A percentile compares a stretch with the other conserved stretches of the same genome.
Evolutionary conservation across 495 filamentous ascomycete species (phyloP).

Genomic region (Staphylotrichum longicolle): DNA sequence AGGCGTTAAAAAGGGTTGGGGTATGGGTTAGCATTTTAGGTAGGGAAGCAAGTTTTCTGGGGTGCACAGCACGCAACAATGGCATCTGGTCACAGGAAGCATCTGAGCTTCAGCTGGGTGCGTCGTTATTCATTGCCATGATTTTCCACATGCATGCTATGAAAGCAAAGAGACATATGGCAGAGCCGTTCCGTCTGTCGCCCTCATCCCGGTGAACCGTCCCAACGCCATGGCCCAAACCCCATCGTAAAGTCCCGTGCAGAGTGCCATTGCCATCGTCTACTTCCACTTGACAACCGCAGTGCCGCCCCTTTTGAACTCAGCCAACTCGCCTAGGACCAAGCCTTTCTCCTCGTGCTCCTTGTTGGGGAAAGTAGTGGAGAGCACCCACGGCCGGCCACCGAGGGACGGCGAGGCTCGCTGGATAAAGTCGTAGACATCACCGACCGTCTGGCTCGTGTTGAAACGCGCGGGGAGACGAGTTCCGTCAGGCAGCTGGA

Average conservation of each 20-base stretch:
- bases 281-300: conserved; percentile 81
- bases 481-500: conserved; percentile 88
- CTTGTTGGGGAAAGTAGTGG: conserved; percentile 95
- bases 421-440: conserved; percentile 83
- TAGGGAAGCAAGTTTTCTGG: not conserved
- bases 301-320: conserved; percentile 77
- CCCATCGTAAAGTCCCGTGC: not conserved
- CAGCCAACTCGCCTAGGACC: conserved; percentile 71
- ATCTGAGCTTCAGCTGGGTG: too few relatives aligned
- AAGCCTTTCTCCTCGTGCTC: conserved; percentile 73
- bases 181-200: too few relatives aligned
- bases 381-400: conserved; percentile 70
- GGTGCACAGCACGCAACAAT: not conserved
- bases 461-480: conserved; percentile 87
- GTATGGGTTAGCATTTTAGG: conserved; percentile 3
- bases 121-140: not conserved
- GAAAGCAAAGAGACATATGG: too few relatives aligned
- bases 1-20: conserved; percentile 24
- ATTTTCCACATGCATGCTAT: too few relatives aligned
- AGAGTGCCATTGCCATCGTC: not conserved
- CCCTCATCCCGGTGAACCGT: not conserved
- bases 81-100: not conserved
- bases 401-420: conserved; percentile 60
- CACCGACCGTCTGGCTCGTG: conserved; percentile 82
- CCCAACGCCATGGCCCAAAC: conserved; percentile 2